Evolutionary conservation across 352 stramenopile genomes (phyloP).

Genomic region (Globisporangium yorkense): DNA sequence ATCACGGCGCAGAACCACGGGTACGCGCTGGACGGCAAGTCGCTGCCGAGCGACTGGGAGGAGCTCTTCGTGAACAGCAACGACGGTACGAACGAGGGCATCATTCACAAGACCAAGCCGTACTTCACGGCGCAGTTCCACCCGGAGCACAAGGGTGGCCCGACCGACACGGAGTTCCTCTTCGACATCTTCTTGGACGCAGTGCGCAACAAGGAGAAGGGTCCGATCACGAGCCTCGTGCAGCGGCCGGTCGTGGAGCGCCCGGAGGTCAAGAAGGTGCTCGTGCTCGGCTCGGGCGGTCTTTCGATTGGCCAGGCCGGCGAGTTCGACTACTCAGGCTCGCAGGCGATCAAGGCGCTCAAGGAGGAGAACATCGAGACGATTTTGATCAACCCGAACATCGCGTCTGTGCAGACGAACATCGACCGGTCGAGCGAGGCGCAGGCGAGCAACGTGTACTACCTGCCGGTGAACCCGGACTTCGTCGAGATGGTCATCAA

Average conservation of each 20-base stretch:
- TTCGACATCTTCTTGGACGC: slow-evolving; percentile 97
- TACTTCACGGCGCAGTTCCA: slow-evolving; percentile 99
- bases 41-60: slow-evolving; percentile 92
- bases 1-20: slow-evolving; percentile 99
- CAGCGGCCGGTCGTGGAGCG: slow-evolving; percentile 55
- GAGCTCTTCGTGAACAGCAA: slow-evolving; percentile 98
- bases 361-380: slow-evolving; percentile 98
- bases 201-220: slow-evolving; percentile 66
- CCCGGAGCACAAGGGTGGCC: slow-evolving; percentile 94
- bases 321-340: slow-evolving; percentile 98
- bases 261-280: slow-evolving; percentile 91
- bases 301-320: slow-evolving; percentile 98
- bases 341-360: slow-evolving; percentile 97
- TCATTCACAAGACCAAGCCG: slow-evolving; percentile 95
- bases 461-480: slow-evolving; percentile 94
- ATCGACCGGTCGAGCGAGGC: slow-evolving; percentile 91
- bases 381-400: slow-evolving; percentile 99
- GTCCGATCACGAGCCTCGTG: slow-evolving; percentile 67
- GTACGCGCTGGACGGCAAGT: slow-evolving; percentile 93
- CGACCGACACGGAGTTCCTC: slow-evolving; percentile 95
- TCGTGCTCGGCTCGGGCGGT: slow-evolving; percentile 96
- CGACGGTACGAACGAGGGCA: slow-evolving; percentile 98
- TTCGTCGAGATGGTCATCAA: slow-evolving; percentile 80
- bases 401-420: slow-evolving; percentile 98
- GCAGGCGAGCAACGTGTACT: slow-evolving; percentile 96